phyloP scores from a whole-genome alignment of 2,329 filamentous ascomycete species.

The Grosmannia serpens region DNA sequence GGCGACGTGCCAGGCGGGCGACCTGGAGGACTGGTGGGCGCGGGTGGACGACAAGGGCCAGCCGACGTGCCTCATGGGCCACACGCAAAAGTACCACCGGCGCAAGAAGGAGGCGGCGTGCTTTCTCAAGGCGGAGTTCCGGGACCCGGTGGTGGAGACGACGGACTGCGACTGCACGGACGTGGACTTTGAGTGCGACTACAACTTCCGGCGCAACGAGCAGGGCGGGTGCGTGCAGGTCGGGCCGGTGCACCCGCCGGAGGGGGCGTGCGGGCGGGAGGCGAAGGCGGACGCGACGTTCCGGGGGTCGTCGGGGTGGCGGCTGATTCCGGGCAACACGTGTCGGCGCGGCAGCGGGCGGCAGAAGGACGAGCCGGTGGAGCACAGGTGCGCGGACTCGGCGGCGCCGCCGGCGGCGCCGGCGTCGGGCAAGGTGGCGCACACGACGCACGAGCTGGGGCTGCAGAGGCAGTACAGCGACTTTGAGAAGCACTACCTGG shows the following conservation, averaged over 20 bases:
- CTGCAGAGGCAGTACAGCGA: constrained; percentile 48
- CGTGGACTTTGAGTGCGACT: constrained; percentile 91
- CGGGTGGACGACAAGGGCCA: constrained; percentile 69
- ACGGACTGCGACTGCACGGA: constrained; percentile 72
- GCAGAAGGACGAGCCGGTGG: constrained; percentile 60
- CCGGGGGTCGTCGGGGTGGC: constrained; percentile 79
- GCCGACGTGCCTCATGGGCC: constrained; percentile 87
- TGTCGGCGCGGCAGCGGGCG: constrained; percentile 50
- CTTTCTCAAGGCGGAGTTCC: constrained; percentile 77
- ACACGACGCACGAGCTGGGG: constrained; percentile 34
- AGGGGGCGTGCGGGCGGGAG: constrained; percentile 55
- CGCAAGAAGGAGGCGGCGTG: constrained; percentile 83
- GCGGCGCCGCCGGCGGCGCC: constrained; percentile 35
- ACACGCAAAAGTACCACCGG: constrained; percentile 75
- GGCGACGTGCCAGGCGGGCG: constrained; percentile 61
- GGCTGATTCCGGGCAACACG: constrained; percentile 74
- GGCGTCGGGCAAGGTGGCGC: constrained; percentile 54
- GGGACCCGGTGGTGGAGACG: constrained; percentile 58
- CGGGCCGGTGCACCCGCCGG: constrained; percentile 52
- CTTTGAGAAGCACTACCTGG: constrained; percentile 61
- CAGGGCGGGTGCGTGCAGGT: constrained; percentile 59
- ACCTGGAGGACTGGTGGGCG: constrained; percentile 84
- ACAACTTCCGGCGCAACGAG: constrained; percentile 63
- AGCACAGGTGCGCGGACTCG: constrained; percentile 60
- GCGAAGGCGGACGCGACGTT: constrained; percentile 58